Base-by-base conservation (phyloP, 768 basidiomycete species). In the Suillus subalutaceus region DNA sequence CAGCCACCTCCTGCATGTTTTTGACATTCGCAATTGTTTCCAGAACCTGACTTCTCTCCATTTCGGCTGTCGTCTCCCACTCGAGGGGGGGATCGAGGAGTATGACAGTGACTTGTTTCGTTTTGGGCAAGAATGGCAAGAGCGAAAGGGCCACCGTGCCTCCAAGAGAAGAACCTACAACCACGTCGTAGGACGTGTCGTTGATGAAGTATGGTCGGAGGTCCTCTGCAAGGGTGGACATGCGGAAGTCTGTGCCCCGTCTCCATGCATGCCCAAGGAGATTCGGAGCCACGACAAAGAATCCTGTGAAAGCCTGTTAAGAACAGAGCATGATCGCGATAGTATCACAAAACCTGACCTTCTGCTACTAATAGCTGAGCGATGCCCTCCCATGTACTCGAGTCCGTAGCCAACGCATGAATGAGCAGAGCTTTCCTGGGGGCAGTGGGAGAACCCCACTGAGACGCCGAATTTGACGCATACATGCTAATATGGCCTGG, bases 121-220 rank as follows among this genome's bases (percentile, higher is more conserved):
- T 62, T n/a, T 46, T 23, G 44, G 65, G 64, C 18, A 70, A 56
- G 53, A 69, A 59, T n/a, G 55, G 62, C 61, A 72, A 63, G 65
- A 72, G 69, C 38, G 66, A 66, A 62, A 67, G 44, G n/a, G 35
- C 13, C 3, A 70, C 63, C n/a, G 67, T 26, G 41, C 59, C 65
- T 40, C 72, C 72, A 13, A 72, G 63, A 9, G 67, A 73, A 50
- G 67, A 72, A 38, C 67, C 71, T 2, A 72, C 63, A 65, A 71
- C 64, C 63, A 73, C 35, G 32, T 73, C 72, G 41, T 66, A 70
- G 35, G 40, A 57, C n/a, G 26, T 62, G n/a, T 40, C 60, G 13
- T 55, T 18, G 30, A 55, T 6, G 16, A 72, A 64, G 50, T 70
- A 70, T 10, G 65, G 63, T 26, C 37, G 63, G 20, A 68, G 66